These are phyloP conservation scores for Xylariaceae sp. DNA, from an alignment of 2,329 filamentous ascomycete species.

Conservation along the genomic window DNA sequence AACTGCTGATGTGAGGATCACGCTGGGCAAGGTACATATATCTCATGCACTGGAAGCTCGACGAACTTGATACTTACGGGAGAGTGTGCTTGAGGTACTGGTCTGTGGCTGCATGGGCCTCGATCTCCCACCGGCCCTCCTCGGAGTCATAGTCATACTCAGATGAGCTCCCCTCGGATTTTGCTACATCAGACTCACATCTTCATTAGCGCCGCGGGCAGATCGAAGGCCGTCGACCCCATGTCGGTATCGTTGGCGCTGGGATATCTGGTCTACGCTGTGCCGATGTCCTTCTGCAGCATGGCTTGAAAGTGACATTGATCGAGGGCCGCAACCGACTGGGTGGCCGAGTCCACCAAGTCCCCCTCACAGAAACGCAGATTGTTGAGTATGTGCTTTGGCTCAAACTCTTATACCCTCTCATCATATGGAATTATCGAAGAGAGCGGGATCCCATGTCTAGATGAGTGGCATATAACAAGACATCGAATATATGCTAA, in stretches of 20 bases:
- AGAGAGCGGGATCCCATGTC: background rate
- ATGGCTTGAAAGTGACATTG: constrained; percentile 63
- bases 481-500: constrained; percentile 2
- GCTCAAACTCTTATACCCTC: background rate
- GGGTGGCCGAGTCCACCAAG: constrained; percentile 58
- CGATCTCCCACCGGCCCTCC: constrained; percentile 27
- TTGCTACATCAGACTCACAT: constrained; percentile 21
- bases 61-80: constrained; percentile 27
- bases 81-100: constrained; percentile 26
- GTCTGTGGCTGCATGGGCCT: constrained; percentile 22
- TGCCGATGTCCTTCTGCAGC: constrained; percentile 59
- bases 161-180: constrained; percentile 26
- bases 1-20: constrained; percentile 31
- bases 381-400: constrained; percentile 39
- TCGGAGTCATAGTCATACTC: constrained; percentile 25
- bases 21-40: constrained; percentile 36
- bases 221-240: constrained; percentile 37
- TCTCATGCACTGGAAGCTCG: constrained; percentile 24
- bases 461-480: background rate
- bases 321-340: constrained; percentile 63
- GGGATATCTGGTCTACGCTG: constrained; percentile 67
- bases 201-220: constrained; percentile 27
- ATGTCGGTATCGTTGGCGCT: constrained; percentile 64
- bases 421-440: background rate
- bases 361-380: constrained; percentile 40